These are phyloP conservation scores for Microbotryomycetes sp. DNA, from an alignment of 1,284 basidiomycete genomes.

Conservation along the genomic window DNA sequence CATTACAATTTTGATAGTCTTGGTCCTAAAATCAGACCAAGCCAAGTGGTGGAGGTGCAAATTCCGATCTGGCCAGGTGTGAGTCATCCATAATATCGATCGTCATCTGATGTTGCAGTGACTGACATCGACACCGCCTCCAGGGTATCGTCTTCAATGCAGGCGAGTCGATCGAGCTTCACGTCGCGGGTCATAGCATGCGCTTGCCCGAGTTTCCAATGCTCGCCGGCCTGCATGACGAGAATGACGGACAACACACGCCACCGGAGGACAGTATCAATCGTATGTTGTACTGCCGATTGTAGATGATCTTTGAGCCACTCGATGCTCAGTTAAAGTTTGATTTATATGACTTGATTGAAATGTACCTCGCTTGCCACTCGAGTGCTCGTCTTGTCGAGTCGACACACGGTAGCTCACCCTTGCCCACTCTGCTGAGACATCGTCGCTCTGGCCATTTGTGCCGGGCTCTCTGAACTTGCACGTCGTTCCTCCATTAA, in stretches of 20 bases:
- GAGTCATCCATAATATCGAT: no score
- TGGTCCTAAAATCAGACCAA: slow-evolving; percentile 21
- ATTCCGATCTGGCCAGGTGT: slow-evolving; percentile 38
- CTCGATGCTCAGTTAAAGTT: no score
- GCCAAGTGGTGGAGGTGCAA: slow-evolving; percentile 34
- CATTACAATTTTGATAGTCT: neutral
- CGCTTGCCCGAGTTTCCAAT: neutral
- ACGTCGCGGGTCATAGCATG: neutral
- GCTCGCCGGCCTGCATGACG: neutral
- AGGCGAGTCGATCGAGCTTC: slow-evolving; percentile 27
- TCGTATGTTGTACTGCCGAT: slow-evolving; percentile 9
- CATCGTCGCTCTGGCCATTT: no score
- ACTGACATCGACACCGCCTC: no score
- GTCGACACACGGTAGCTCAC: no score
- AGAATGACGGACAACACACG: slow-evolving; percentile 7
- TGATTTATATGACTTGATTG: no score
- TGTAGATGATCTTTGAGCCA: slow-evolving; percentile 1
- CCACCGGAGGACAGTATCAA: slow-evolving; percentile 8
- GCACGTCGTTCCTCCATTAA: no score
- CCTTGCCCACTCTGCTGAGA: no score
- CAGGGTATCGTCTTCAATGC: slow-evolving; percentile 32
- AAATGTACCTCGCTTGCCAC: no score
- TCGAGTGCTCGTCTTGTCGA: no score
- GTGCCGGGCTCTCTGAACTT: no score
- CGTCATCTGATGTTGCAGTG: no score